These are phyloP conservation scores for Colletotrichum siamense DNA, from an alignment of 2,329 filamentous ascomycete species.

Conservation along the genomic window DNA sequence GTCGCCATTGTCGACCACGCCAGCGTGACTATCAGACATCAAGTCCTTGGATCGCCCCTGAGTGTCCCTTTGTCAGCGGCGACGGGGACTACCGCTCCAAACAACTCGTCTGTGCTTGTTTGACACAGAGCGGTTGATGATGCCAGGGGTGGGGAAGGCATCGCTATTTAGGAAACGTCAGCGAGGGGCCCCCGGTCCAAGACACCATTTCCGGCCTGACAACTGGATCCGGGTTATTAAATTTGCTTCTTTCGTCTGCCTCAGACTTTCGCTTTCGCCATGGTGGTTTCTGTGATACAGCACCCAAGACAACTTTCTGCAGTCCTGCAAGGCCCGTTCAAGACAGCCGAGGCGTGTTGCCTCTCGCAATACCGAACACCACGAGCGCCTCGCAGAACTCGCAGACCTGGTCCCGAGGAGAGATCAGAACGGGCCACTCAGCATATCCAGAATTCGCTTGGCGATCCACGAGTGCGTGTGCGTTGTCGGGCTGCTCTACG, in stretches of 20 bases:
- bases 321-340: not conserved
- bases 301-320: not conserved
- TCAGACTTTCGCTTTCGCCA: not conserved
- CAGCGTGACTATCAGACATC: not conserved
- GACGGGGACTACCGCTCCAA: not conserved
- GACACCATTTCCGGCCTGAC: not conserved
- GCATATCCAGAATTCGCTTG: not conserved
- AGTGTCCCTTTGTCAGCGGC: not conserved
- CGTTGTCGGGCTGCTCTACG: slow-evolving; percentile 4
- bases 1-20: not conserved
- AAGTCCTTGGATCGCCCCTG: not conserved
- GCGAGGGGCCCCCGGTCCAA: not conserved
- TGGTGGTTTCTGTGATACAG: not conserved
- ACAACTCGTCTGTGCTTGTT: not conserved
- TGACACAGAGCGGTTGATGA: slow-evolving; percentile 1
- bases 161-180: not conserved
- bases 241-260: not conserved
- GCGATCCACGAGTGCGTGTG: slow-evolving; percentile 18
- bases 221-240: not conserved
- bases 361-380: not conserved
- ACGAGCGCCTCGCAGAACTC: not conserved
- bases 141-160: not conserved
- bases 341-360: not conserved
- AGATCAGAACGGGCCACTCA: slow-evolving; percentile 1
- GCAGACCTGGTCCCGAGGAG: not conserved